Base-by-base conservation (phyloP, 225 moss, liverwort and hornwort genomes). In the Thuidium tamariscinum region DNA sequence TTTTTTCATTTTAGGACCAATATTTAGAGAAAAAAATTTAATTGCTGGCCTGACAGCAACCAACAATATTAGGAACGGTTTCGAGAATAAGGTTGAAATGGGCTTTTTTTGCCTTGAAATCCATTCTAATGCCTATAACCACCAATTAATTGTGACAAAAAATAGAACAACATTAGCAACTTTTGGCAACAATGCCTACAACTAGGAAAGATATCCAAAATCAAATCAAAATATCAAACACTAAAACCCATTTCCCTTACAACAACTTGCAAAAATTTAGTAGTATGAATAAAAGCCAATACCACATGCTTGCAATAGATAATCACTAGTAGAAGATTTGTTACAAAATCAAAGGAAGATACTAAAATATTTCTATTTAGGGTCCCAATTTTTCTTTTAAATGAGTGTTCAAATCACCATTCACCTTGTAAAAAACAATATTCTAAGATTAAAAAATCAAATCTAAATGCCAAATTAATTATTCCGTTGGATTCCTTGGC, bases 291-390 rank as follows among this genome's bases (percentile, higher is more conserved):
- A 0, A 36, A 0, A 36, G 3, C 20, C 11, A 66, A 1, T 0
- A 0, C 0, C 9, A 21, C 3, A 67, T 9, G 3, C 37, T 0
- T 21, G 3, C 0, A 0, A 7, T 37, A 3, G 11, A 67, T 67
- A 21, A 22, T 37, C 6, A 67, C 0, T 0, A 37, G 6, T 12
- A 0, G 10, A 20, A 36, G 7, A 36, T 21, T 1, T 0, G 5
- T 0, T 21, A 0, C 6, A 36, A 36, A 65, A 66, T 11, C 12
- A 11, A 36, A 21, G 0, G 3, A 11, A 36, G 6, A 21, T 7
- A 66, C 21, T 36, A 36, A 2, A 66, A 36, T 36, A 11, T n/a
- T 5, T 11, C 66, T 21, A 11, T 20, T 20, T 6, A 20, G 5
- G 1, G 11, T 66, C 21, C 3, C 11, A 36, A 11, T 11, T 1